Percentiles rank a stretch among this genome's conserved stretches.
Conservation (phyloP, 2,329 filamentous ascomycete genomes). For the Aphanoascus verrucosus region DNA sequence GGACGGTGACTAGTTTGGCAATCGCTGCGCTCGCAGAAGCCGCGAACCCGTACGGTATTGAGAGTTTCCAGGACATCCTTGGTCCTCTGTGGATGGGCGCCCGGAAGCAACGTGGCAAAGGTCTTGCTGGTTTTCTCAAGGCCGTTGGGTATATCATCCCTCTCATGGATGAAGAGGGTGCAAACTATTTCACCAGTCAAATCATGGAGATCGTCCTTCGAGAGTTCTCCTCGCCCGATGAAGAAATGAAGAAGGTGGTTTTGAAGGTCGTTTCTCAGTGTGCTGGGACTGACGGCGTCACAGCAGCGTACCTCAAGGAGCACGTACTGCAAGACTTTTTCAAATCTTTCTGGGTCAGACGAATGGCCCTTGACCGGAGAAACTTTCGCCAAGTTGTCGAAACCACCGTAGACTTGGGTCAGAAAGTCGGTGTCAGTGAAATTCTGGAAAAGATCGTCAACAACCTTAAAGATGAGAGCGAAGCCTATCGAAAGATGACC, state of each 20-base stretch:
- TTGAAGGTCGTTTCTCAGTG: constrained; percentile 96
- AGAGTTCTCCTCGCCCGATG: constrained; percentile 92
- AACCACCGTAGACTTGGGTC: constrained; percentile 90
- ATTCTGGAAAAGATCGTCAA: constrained; percentile 87
- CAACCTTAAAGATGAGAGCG: constrained; percentile 96
- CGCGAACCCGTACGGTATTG: constrained; percentile 95
- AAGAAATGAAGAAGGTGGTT: constrained; percentile 99
- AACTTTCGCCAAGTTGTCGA: constrained; percentile 98
- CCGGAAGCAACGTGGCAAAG: constrained; percentile 91
- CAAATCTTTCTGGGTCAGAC: constrained; percentile 94
- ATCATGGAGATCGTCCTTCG: constrained; percentile 97
- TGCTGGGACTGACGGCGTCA: constrained; percentile 87
- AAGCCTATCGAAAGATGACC: constrained; percentile 98
- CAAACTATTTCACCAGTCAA: constrained; percentile 96
- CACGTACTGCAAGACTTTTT: constrained; percentile 94
- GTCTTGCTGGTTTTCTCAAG: constrained; percentile 89
- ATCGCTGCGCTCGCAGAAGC: constrained; percentile 93
- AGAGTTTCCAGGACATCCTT: constrained; percentile 95
- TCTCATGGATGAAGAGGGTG: constrained; percentile 98
- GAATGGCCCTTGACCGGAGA: constrained; percentile 93
- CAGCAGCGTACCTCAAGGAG: constrained; percentile 86
- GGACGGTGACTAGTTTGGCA: constrained; percentile 88
- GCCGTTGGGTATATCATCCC: constrained; percentile 97
- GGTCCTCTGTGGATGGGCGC: constrained; percentile 96
- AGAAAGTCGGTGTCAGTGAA: constrained; percentile 95